phyloP scores from a whole-genome alignment of 2,329 filamentous ascomycete genomes.

The Calonectria hongkongensis region DNA sequence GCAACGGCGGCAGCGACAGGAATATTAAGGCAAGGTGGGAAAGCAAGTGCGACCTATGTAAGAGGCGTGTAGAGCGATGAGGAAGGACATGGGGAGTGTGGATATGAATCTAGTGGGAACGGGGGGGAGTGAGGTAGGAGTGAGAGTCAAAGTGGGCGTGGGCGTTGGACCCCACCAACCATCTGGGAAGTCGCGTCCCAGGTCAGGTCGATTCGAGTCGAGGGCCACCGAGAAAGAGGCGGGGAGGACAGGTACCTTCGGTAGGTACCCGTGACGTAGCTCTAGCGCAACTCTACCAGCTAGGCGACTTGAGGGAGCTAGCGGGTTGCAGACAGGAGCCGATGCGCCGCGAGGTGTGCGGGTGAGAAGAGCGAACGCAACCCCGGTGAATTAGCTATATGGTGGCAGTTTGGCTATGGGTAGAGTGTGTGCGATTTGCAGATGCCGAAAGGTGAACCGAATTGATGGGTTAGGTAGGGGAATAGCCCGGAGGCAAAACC shows the following conservation, averaged over 20 bases:
- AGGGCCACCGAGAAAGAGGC: constrained; percentile 32
- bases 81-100: constrained; percentile 40
- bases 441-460: constrained; percentile 7
- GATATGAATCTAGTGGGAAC: constrained; percentile 41
- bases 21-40: constrained; percentile 32
- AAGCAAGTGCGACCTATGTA: constrained; percentile 38
- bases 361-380: constrained; percentile 29
- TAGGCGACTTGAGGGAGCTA: constrained; percentile 22
- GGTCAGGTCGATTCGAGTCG: constrained; percentile 35
- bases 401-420: constrained; percentile 17
- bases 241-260: constrained; percentile 29
- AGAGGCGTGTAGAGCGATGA: constrained; percentile 30
- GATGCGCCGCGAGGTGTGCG: constrained; percentile 29
- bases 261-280: constrained; percentile 41
- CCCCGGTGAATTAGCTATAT: constrained; percentile 12
- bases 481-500: constrained; percentile 37
- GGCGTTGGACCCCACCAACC: constrained; percentile 46
- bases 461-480: constrained; percentile 31
- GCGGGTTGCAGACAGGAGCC: constrained; percentile 30
- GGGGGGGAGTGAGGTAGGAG: constrained; percentile 41
- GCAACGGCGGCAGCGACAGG: constrained; percentile 26
- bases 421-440: constrained; percentile 29
- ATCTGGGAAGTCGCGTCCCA: constrained; percentile 39
- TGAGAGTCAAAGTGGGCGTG: constrained; percentile 38
- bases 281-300: constrained; percentile 27